Base-by-base conservation (phyloP, 2,329 filamentous ascomycete genomes). In the Teratosphaeria zuluensis region DNA sequence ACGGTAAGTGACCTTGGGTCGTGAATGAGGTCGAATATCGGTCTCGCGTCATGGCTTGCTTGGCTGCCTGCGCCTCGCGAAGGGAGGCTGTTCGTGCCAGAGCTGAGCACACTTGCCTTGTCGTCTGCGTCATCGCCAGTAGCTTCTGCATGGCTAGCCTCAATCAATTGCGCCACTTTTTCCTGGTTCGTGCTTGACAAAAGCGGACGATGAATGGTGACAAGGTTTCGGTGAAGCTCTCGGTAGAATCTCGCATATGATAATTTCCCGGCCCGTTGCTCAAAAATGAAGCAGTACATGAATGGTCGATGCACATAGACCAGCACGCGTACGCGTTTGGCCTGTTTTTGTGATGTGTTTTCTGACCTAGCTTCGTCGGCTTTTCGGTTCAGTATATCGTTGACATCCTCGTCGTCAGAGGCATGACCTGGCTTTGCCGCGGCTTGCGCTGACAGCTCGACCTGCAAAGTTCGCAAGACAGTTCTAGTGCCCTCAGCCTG, bases 231-330 rank as follows among this genome's bases (percentile, higher is more conserved):
- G 62, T 83, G 79, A 3, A 84, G 66, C 58, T 78, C 74, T 55
- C 72, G 73, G 67, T 79, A 80, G 67, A 80, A 79, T 11, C 69
- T 68, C 2, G 73, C 65, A 7, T 77, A 70, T 38, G 66, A 69
- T 19, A 81, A 69, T 1, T 83, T 81, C 57, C 82, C 78, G 6
- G 86, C 86, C 53, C 78, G 78, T 51, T 81, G 75, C 54, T 81
- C 74, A 71, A 92, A 92, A 3, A 94, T 76, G 61, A 94, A 86
- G 1, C 86, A 82, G 70, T 89, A 92, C 54, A 92, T 81, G 72
- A 92, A 92, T 0, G 89, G 89, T 28, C 81, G 82, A 70, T 85
- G 77, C 53, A 86, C 81, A 68, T 91, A 92, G 55, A 91, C 81
- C 6, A 91, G 81, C 1, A 89, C 85, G 0, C 86, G 82, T 51